A percentile compares a stretch with the other conserved stretches of the same genome.
Conservation (phyloP, 78 protist genomes). For the Diacronema lutheri region DNA sequence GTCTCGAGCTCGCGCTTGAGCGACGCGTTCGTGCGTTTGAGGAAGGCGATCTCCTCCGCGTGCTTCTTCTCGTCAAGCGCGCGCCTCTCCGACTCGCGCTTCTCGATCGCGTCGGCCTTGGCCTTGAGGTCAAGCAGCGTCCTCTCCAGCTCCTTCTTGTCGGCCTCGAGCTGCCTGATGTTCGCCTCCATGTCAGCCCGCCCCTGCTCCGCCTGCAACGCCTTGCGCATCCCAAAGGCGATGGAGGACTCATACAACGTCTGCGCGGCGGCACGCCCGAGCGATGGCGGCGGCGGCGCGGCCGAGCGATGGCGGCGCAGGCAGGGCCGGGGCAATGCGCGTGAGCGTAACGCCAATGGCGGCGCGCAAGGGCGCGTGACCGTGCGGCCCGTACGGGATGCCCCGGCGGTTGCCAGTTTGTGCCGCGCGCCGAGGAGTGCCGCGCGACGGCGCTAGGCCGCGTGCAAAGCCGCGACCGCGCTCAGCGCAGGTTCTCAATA, state of each 20-base stretch:
- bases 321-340: too few species aligned
- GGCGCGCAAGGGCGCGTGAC: too few species aligned
- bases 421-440: too few species aligned
- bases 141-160: conserved; percentile 55
- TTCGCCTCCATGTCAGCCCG: conserved; percentile 57
- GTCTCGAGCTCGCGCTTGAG: conserved; percentile 73
- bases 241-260: conserved; percentile 74
- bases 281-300: conserved; percentile 9
- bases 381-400: too few species aligned
- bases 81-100: conserved; percentile 68
- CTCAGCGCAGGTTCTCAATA: too few species aligned
- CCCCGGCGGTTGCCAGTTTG: too few species aligned
- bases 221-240: conserved; percentile 89
- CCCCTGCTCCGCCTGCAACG: conserved; percentile 80
- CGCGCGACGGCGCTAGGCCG: too few species aligned
- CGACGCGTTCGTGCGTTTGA: conserved; percentile 72
- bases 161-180: conserved; percentile 50
- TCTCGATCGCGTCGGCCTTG: conserved; percentile 52
- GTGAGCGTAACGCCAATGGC: too few species aligned
- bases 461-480: too few species aligned
- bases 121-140: conserved; percentile 61
- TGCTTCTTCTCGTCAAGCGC: conserved; percentile 72
- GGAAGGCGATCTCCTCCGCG: conserved; percentile 71
- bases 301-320: too few species aligned
- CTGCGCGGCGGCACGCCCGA: too few species aligned